Evolutionary conservation across 1,139 yeast genomes (phyloP).

Genomic region (Zygoascus sp.): DNA sequence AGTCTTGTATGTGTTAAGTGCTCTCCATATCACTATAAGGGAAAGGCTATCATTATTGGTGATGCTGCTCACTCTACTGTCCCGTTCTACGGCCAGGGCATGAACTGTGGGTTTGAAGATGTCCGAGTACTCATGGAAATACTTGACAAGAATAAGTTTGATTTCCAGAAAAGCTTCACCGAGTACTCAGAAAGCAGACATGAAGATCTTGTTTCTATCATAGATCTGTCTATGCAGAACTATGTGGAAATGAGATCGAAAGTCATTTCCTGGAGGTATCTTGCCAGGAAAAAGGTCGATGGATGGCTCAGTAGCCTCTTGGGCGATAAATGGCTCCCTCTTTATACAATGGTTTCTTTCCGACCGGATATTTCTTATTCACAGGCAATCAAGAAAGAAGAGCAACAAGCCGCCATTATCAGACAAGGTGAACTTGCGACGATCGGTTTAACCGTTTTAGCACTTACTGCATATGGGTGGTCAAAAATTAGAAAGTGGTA

Average conservation of each 20-base stretch:
- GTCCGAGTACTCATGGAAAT: conserved; percentile 61
- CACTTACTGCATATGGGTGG: conserved; percentile 5
- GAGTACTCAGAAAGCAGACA: conserved; percentile 56
- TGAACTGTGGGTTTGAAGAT: conserved; percentile 96
- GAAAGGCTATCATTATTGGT: conserved; percentile 67
- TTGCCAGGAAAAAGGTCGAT: conserved; percentile 66
- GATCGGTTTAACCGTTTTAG: not conserved
- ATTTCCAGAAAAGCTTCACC: conserved; percentile 50
- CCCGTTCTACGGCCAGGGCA: conserved; percentile 95
- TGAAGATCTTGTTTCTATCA: conserved; percentile 67
- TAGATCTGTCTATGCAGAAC: conserved; percentile 73
- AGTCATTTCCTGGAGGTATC: conserved; percentile 61
- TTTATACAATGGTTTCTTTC: conserved; percentile 90
- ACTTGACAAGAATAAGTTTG: conserved; percentile 38
- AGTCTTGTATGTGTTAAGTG: conserved; percentile 59
- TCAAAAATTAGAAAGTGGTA: not conserved
- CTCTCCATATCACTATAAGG: conserved; percentile 63
- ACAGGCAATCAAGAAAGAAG: conserved; percentile 53
- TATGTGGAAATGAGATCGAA: conserved; percentile 85
- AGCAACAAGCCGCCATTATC: conserved; percentile 42
- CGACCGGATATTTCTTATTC: conserved; percentile 78
- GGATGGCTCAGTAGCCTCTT: conserved; percentile 53
- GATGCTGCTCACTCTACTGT: conserved; percentile 98
- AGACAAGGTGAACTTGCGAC: conserved; percentile 4
- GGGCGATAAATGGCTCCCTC: conserved; percentile 70